These are phyloP conservation scores for Fusarium brevicatenulatum DNA, from an alignment of 2,329 filamentous ascomycete species.

Conservation along the genomic window DNA sequence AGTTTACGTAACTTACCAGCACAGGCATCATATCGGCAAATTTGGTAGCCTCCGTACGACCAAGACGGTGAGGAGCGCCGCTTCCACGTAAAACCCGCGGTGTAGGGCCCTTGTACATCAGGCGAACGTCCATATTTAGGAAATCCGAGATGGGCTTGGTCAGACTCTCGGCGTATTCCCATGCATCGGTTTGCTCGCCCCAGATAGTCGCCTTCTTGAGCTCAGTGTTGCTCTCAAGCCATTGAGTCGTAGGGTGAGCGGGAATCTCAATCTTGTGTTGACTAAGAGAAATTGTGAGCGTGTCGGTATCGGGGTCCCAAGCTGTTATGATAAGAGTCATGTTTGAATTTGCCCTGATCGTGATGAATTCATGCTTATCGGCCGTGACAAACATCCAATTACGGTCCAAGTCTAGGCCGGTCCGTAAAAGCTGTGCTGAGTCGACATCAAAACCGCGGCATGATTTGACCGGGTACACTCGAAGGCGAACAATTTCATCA, in stretches of 20 bases:
- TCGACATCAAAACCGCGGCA: constrained; percentile 69
- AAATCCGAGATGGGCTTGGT: constrained; percentile 66
- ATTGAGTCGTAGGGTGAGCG: constrained; percentile 62
- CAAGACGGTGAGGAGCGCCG: constrained; percentile 62
- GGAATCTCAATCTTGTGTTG: constrained; percentile 60
- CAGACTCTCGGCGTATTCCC: constrained; percentile 61
- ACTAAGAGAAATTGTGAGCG: constrained; percentile 60
- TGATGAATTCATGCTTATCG: constrained; percentile 65
- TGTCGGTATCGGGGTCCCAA: constrained; percentile 50
- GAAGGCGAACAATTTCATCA: constrained; percentile 51
- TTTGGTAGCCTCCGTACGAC: constrained; percentile 62
- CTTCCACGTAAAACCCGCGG: constrained; percentile 65
- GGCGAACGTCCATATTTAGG: constrained; percentile 63
- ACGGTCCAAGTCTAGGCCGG: constrained; percentile 70
- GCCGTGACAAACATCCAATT: constrained; percentile 74
- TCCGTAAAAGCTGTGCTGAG: constrained; percentile 60
- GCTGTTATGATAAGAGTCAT: constrained; percentile 67
- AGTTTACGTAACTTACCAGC: constrained; percentile 10
- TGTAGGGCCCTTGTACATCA: constrained; percentile 71
- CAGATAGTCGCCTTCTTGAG: constrained; percentile 65
- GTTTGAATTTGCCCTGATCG: constrained; percentile 67
- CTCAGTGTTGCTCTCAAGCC: constrained; percentile 64
- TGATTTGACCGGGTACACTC: constrained; percentile 73
- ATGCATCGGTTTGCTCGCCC: constrained; percentile 66
- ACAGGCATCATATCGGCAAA: constrained; percentile 62